Percentiles rank a stretch among this genome's conserved stretches.
These are phyloP conservation scores for Penicillium psychrosexuale DNA, from an alignment of 2,329 filamentous ascomycete species.

Conservation along the genomic window DNA sequence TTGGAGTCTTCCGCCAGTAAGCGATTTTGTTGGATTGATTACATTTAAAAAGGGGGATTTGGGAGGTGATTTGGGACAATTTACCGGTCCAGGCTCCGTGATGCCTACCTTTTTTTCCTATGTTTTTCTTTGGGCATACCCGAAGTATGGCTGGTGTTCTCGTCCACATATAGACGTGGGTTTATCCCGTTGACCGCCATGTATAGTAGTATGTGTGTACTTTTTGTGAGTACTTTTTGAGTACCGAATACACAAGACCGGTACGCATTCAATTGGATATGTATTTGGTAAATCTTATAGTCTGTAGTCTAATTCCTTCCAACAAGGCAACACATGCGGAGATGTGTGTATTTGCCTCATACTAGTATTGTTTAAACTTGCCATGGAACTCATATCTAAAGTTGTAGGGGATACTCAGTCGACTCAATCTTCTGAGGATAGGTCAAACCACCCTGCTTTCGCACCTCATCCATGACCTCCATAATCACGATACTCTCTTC, in stretches of 20 bases:
- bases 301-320: neutral
- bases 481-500: conserved; percentile 81
- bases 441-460: conserved; percentile 59
- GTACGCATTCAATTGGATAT: conserved; percentile 3
- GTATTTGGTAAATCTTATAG: neutral
- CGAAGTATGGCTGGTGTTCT: conserved; percentile 15
- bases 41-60: conserved; percentile 50
- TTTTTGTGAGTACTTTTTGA: conserved; percentile 18
- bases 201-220: conserved; percentile 33
- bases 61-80: conserved; percentile 8
- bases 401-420: conserved; percentile 50
- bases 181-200: conserved; percentile 23
- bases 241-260: conserved; percentile 19
- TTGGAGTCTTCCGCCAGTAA: conserved; percentile 72
- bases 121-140: conserved; percentile 18
- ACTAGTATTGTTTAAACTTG: neutral
- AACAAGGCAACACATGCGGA: neutral
- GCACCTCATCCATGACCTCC: conserved; percentile 71
- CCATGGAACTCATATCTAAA: conserved; percentile 21
- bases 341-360: neutral
- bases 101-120: conserved; percentile 22
- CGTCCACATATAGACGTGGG: conserved; percentile 25
- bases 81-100: conserved; percentile 11
- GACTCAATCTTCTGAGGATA: conserved; percentile 68
- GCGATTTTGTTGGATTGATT: conserved; percentile 26